Conservation (phyloP, 495 filamentous ascomycete genomes). For the Beverwykella pulmonaria region DNA sequence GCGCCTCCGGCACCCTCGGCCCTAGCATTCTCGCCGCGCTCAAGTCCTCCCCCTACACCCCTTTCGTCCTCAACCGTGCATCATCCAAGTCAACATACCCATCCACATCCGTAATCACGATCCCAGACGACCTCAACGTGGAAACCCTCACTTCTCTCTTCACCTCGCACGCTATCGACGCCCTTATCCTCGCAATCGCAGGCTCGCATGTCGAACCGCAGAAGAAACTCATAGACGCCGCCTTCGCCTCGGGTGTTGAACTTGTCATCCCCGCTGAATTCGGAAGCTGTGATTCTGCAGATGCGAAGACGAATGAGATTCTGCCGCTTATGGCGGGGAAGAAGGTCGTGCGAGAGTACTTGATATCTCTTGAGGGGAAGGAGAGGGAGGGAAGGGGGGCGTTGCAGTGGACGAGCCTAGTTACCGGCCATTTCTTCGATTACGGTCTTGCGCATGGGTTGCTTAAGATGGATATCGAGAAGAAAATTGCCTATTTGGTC, state of each 20-base stretch:
- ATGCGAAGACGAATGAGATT: conserved; percentile 21
- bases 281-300: conserved; percentile 36
- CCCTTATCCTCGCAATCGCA: conserved; percentile 35
- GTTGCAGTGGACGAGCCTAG: conserved; percentile 35
- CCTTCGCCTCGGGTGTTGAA: conserved; percentile 29
- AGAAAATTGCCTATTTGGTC: conserved; percentile 21
- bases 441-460: conserved; percentile 17
- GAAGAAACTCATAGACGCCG: conserved; percentile 31
- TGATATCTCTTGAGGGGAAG: conserved; percentile 6
- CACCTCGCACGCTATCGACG: conserved; percentile 17
- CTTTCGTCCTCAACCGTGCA: conserved; percentile 30
- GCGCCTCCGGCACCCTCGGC: conserved; percentile 34
- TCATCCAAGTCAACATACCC: conserved; percentile 34
- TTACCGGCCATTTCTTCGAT: conserved; percentile 40
- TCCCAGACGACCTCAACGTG: conserved; percentile 33
- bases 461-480: conserved; percentile 29
- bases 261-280: conserved; percentile 37
- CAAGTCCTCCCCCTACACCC: conserved; percentile 17
- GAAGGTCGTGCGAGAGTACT: conserved; percentile 22
- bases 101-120: conserved; percentile 16
- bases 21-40: conserved; percentile 30
- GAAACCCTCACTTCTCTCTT: conserved; percentile 7
- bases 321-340: conserved; percentile 35
- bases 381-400: conserved; percentile 9
- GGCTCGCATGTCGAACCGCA: conserved; percentile 24